These are phyloP conservation scores for Caloboletus firmus DNA, from an alignment of 1,284 basidiomycete genomes.

Conservation along the genomic window DNA sequence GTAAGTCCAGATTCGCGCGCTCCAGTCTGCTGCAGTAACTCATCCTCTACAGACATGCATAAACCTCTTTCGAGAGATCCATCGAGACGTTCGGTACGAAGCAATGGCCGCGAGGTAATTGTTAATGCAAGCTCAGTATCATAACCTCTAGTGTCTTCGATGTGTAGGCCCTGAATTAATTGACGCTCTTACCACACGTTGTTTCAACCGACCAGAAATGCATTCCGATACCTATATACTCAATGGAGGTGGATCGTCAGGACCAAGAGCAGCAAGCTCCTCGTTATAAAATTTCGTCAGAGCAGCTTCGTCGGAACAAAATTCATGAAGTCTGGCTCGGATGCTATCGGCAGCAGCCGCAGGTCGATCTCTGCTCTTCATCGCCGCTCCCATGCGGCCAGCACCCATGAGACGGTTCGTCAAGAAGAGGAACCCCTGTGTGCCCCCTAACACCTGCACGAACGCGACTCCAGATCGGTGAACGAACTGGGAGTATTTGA, in stretches of 20 bases:
- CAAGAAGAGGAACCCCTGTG: slow-evolving; percentile 80
- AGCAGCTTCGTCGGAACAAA: slow-evolving; percentile 61
- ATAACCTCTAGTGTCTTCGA: slow-evolving; percentile 34
- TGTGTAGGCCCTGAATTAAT: slow-evolving; percentile 5
- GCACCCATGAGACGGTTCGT: slow-evolving; percentile 81
- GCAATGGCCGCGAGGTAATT: slow-evolving; percentile 71
- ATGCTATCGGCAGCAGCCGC: slow-evolving; percentile 59
- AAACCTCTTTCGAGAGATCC: slow-evolving; percentile 74
- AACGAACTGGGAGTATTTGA: slow-evolving; percentile 84
- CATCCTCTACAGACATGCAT: slow-evolving; percentile 71
- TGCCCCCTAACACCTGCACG: slow-evolving; percentile 79
- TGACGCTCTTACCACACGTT: slow-evolving; percentile 6
- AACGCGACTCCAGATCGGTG: slow-evolving; percentile 86
- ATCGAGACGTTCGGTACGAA: slow-evolving; percentile 60
- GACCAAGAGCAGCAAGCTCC: slow-evolving; percentile 52
- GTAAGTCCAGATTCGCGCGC: slow-evolving; percentile 50
- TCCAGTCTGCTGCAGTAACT: slow-evolving; percentile 4
- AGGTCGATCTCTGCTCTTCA: slow-evolving; percentile 52
- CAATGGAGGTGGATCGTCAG: slow-evolving; percentile 66
- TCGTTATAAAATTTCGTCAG: slow-evolving; percentile 73
- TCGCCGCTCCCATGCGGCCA: slow-evolving; percentile 56
- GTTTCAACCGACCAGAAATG: slow-evolving; percentile 8
- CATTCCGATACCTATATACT: slow-evolving; percentile 35
- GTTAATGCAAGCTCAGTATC: slow-evolving; percentile 71
- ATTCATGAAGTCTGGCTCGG: slow-evolving; percentile 57